A percentile compares a stretch with the other conserved stretches of the same genome.
phyloP scores from a whole-genome alignment of 768 basidiomycete species.

The Pleurotus ostreatus region DNA sequence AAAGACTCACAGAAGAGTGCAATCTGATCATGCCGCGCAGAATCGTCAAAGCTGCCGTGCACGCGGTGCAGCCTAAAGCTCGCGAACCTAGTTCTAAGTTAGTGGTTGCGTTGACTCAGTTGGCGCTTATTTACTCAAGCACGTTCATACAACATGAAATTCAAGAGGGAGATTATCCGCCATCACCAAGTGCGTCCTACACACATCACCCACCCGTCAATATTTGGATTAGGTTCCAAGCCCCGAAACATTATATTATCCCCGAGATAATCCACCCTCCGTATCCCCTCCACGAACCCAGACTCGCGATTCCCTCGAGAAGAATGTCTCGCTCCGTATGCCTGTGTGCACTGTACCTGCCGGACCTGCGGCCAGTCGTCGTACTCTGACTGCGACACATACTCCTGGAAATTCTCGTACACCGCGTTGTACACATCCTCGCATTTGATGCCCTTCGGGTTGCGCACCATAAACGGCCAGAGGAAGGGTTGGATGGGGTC shows the following conservation, averaged over 20 bases:
- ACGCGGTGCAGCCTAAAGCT: too few relatives aligned
- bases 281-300: constrained; percentile 19
- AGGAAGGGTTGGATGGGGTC: constrained; percentile 44
- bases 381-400: constrained; percentile 30
- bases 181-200: constrained; percentile 7
- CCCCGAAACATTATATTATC: constrained; percentile 47
- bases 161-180: too few relatives aligned
- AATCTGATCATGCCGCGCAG: too few relatives aligned
- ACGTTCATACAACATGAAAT: too few relatives aligned
- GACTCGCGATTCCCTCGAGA: constrained; percentile 8
- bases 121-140: too few relatives aligned
- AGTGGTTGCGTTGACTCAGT: too few relatives aligned
- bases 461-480: constrained; percentile 53
- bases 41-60: too few relatives aligned
- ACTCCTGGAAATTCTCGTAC: constrained; percentile 37
- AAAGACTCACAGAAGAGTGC: too few relatives aligned
- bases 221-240: constrained; percentile 44
- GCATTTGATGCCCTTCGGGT: constrained; percentile 42
- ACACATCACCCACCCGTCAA: constrained; percentile 41
- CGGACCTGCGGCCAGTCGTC: constrained; percentile 29
- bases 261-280: constrained; percentile 46
- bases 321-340: constrained; percentile 23
- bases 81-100: too few relatives aligned
- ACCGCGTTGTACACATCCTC: constrained; percentile 49
- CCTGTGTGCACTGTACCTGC: constrained; percentile 25